Conservation (phyloP, 2,329 filamentous ascomycete species). For the Alternaria metachromatica region DNA sequence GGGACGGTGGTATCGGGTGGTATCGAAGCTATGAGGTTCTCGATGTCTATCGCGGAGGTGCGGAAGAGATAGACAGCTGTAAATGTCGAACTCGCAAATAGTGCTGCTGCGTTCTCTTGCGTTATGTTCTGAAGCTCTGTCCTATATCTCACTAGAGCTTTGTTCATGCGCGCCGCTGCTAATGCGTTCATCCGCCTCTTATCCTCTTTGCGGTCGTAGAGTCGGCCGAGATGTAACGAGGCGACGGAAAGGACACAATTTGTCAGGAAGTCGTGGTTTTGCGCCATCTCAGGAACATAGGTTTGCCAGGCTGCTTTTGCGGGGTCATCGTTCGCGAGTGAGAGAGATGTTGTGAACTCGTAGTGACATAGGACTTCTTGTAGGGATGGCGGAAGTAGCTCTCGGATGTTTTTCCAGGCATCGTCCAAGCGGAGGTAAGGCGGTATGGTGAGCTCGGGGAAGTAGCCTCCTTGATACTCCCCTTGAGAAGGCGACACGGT, state of each 20-base stretch:
- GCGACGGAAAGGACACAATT: conserved; percentile 56
- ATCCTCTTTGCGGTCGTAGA: conserved; percentile 36
- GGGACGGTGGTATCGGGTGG: conserved; percentile 23
- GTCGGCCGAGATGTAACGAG: conserved; percentile 54
- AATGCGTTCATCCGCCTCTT: conserved; percentile 35
- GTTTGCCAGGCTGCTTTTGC: conserved; percentile 43
- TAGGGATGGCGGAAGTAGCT: conserved; percentile 29
- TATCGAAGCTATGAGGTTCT: conserved; percentile 35
- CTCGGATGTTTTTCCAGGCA: conserved; percentile 37
- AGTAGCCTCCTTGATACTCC: not conserved
- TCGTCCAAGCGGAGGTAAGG: conserved; percentile 34
- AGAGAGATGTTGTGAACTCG: conserved; percentile 41
- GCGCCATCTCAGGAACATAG: conserved; percentile 48
- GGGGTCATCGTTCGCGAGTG: conserved; percentile 36
- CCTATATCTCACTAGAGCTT: conserved; percentile 39
- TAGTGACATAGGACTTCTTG: conserved; percentile 44
- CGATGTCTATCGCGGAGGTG: conserved; percentile 39
- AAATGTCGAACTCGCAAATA: conserved; percentile 46
- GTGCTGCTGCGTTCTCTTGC: conserved; percentile 51
- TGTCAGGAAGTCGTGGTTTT: conserved; percentile 53
- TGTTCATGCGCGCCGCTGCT: conserved; percentile 45
- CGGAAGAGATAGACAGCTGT: conserved; percentile 46
- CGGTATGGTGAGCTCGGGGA: conserved; percentile 23
- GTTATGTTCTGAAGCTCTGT: conserved; percentile 44
- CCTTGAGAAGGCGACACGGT: not conserved